phyloP scores from a whole-genome alignment of 306 rosid species.

The Sesbania bispinosa region DNA sequence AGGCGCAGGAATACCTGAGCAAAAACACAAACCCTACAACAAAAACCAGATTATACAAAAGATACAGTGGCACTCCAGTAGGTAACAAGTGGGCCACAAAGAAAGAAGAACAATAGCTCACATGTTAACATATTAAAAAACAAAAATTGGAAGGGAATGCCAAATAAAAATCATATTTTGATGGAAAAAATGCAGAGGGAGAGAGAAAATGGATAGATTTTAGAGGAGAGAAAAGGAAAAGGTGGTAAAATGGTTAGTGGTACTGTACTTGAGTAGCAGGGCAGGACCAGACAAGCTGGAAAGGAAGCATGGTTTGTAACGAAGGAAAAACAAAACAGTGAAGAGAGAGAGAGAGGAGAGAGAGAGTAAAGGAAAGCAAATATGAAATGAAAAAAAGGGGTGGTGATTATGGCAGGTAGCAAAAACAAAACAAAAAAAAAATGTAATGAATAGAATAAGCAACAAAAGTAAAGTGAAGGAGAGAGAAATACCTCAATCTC shows the following conservation, averaged over 20 bases:
- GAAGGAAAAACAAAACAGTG: conserved; percentile 67
- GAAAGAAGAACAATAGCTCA: conserved; percentile 12
- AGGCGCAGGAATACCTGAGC: conserved; percentile 38
- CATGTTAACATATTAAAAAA: conserved; percentile 14
- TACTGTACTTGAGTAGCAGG: conserved; percentile 31
- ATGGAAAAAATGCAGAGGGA: conserved; percentile 29
- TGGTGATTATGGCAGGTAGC: background rate
- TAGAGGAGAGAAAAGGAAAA: conserved; percentile 34
- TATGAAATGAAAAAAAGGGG: conserved; percentile 16
- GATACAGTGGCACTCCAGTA: conserved; percentile 34
- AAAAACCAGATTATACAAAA: conserved; percentile 49
- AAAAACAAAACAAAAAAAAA: too few relatives aligned
- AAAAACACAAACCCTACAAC: conserved; percentile 54
- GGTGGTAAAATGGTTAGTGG: conserved; percentile 66
- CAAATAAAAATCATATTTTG: conserved; percentile 61
- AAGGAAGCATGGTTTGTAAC: conserved; percentile 73
- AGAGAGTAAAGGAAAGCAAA: conserved; percentile 54
- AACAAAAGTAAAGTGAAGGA: conserved; percentile 31
- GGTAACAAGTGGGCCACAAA: conserved; percentile 40
- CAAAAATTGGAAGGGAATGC: conserved; percentile 33
- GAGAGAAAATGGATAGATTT: conserved; percentile 21
- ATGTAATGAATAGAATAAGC: conserved; percentile 36
- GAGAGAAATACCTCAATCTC: conserved; percentile 35
- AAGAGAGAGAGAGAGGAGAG: conserved; percentile 48
- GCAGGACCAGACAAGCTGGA: conserved; percentile 64